Percentiles rank a stretch among this genome's conserved stretches.
These are phyloP conservation scores for Aspergillus tamarii DNA, from an alignment of 2,329 filamentous ascomycete species.

Conservation along the genomic window DNA sequence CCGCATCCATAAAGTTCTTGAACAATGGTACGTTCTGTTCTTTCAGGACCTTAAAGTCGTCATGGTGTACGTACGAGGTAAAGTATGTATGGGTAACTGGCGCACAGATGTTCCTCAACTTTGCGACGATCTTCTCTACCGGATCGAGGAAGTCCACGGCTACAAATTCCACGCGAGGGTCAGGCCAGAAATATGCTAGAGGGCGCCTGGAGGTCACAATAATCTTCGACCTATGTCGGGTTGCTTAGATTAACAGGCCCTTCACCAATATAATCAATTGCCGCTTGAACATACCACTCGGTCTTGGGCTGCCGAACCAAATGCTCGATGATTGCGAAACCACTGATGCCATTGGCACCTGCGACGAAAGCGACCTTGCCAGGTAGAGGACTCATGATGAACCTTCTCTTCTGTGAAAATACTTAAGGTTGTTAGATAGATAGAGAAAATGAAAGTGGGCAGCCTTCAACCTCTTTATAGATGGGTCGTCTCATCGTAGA, in stretches of 20 bases:
- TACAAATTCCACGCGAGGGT: constrained; percentile 36
- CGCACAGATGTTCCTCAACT: constrained; percentile 24
- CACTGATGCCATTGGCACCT: constrained; percentile 40
- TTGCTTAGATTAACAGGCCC: not conserved
- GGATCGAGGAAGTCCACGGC: constrained; percentile 34
- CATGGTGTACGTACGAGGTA: constrained; percentile 37
- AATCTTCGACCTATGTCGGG: constrained; percentile 27
- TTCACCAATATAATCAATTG: not conserved
- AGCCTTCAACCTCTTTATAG: not conserved
- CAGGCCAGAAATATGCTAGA: constrained; percentile 23
- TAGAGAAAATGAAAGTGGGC: not conserved
- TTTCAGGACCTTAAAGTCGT: constrained; percentile 31
- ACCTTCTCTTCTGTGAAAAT: not conserved
- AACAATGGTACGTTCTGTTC: constrained; percentile 35
- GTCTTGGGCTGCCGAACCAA: constrained; percentile 29
- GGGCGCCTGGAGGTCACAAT: constrained; percentile 34
- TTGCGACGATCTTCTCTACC: constrained; percentile 19
- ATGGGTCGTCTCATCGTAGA: not conserved
- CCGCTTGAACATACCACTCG: constrained; percentile 3
- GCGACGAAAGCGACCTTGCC: constrained; percentile 39
- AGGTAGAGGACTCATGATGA: not conserved
- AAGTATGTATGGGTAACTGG: constrained; percentile 41
- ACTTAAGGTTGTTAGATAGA: not conserved
- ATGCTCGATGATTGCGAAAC: constrained; percentile 38
- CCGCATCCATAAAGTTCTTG: constrained; percentile 35